Evolutionary conservation across 805 yeast genomes (phyloP).

Genomic region (Candida vartiovaarae): DNA sequence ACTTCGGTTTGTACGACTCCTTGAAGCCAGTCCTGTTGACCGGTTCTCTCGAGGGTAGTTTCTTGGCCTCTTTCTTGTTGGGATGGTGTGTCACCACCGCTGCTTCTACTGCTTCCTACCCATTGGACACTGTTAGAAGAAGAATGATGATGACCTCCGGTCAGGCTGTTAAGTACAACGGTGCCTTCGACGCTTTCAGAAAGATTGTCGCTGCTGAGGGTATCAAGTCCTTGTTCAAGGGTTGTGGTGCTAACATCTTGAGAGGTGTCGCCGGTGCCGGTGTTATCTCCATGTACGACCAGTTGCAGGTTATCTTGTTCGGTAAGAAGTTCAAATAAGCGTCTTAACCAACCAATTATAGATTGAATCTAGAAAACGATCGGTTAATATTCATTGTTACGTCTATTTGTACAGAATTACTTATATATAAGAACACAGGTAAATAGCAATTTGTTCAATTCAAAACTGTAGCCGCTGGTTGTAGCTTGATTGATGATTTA

Average conservation of each 20-base stretch:
- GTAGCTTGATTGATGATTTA: too few species aligned
- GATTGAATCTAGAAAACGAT: conserved; percentile 54
- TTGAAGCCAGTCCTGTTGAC: conserved; percentile 90
- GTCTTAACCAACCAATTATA: conserved; percentile 4
- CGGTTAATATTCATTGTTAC: conserved; percentile 13
- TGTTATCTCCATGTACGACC: conserved; percentile 97
- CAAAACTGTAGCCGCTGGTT: too few species aligned
- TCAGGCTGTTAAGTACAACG: conserved; percentile 93
- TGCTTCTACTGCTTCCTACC: conserved; percentile 98
- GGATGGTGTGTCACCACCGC: conserved; percentile 98
- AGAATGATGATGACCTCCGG: conserved; percentile 99
- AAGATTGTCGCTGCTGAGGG: conserved; percentile 96
- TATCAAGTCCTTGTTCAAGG: conserved; percentile 89
- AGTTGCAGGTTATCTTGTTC: conserved; percentile 87
- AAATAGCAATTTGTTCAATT: conserved; percentile 1
- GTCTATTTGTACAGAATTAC: conserved; percentile 5
- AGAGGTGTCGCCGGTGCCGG: conserved; percentile 99
- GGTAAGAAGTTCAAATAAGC: conserved; percentile 84
- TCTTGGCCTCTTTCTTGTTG: conserved; percentile 90
- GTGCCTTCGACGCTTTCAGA: conserved; percentile 89
- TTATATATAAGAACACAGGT: not conserved
- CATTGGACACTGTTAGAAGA: conserved; percentile 98
- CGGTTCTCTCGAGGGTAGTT: conserved; percentile 91
- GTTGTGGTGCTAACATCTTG: conserved; percentile 99
- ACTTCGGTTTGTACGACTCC: conserved; percentile 97